phyloP scores from a whole-genome alignment of 345 rosid species.

The Diplotaxis tenuifolia region DNA sequence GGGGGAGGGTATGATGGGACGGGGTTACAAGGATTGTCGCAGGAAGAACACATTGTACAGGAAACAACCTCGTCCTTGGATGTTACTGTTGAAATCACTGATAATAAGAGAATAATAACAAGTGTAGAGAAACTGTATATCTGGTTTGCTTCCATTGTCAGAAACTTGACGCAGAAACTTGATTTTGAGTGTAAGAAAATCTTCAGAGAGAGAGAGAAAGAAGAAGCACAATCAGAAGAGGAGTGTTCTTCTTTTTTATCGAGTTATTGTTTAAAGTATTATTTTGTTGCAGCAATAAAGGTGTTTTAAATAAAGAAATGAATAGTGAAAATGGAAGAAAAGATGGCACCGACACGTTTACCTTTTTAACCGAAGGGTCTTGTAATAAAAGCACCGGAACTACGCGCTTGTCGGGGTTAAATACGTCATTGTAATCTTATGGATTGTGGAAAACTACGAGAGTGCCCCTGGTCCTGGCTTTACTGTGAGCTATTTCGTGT shows the following conservation, averaged over 20 bases:
- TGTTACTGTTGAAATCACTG: constrained; percentile 20
- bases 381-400: background rate
- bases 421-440: background rate
- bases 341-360: background rate
- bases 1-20: constrained; percentile 46
- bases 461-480: background rate
- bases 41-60: constrained; percentile 87
- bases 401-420: background rate
- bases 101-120: constrained; percentile 20
- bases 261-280: background rate
- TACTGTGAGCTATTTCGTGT: constrained; percentile 8
- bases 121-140: background rate
- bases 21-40: constrained; percentile 61
- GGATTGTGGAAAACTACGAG: background rate
- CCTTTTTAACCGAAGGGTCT: background rate
- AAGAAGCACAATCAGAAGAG: constrained; percentile 14
- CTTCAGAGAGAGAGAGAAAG: background rate
- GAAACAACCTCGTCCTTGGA: constrained; percentile 57
- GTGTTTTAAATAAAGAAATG: constrained; percentile 10
- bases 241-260: constrained; percentile 29
- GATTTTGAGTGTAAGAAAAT: background rate
- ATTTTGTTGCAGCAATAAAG: constrained; percentile 8
- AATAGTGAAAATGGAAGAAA: background rate
- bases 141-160: constrained; percentile 27
- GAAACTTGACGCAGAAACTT: constrained; percentile 2